A percentile compares a stretch with the other conserved stretches of the same genome.
phyloP scores from a whole-genome alignment of 139 green algal species.

The Picocystis salinarum region DNA sequence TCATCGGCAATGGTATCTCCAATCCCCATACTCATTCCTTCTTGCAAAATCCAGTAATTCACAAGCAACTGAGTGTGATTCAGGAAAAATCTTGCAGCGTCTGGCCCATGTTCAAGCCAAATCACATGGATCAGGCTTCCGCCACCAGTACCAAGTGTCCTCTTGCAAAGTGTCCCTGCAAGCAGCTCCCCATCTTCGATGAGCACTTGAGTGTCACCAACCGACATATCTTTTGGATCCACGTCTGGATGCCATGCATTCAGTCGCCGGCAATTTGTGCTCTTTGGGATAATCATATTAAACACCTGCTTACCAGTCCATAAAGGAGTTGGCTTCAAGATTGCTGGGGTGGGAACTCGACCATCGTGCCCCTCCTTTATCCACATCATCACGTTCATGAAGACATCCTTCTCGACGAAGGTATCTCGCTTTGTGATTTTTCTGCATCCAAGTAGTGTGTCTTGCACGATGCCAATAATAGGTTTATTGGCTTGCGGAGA shows the following conservation, averaged over 20 bases:
- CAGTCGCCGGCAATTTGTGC: conserved; percentile 59
- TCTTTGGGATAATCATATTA: conserved; percentile 61
- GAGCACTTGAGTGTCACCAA: conserved; percentile 73
- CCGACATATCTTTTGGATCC: conserved; percentile 58
- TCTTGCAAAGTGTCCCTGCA: conserved; percentile 88
- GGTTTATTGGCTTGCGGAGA: conserved; percentile 92
- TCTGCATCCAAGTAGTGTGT: conserved; percentile 76
- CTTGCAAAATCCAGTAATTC: conserved; percentile 89
- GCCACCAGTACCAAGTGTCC: conserved; percentile 57
- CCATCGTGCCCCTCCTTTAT: conserved; percentile 86
- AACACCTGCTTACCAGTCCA: conserved; percentile 91
- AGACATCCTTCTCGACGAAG: conserved; percentile 89
- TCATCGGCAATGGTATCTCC: conserved; percentile 87
- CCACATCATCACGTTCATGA: conserved; percentile 96
- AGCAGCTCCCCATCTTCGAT: conserved; percentile 74
- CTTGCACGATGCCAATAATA: conserved; percentile 98
- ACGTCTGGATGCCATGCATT: conserved; percentile 66
- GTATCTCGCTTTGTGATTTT: conserved; percentile 95
- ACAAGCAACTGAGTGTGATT: conserved; percentile 62
- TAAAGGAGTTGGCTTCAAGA: conserved; percentile 85
- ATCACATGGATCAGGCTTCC: conserved; percentile 84
- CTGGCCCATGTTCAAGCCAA: conserved; percentile 81
- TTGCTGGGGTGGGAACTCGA: conserved; percentile 65
- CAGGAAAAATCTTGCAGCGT: conserved; percentile 59
- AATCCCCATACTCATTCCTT: conserved; percentile 90